These are phyloP conservation scores for Botrytis fragariae DNA, from an alignment of 2,329 filamentous ascomycete genomes.

Conservation along the genomic window DNA sequence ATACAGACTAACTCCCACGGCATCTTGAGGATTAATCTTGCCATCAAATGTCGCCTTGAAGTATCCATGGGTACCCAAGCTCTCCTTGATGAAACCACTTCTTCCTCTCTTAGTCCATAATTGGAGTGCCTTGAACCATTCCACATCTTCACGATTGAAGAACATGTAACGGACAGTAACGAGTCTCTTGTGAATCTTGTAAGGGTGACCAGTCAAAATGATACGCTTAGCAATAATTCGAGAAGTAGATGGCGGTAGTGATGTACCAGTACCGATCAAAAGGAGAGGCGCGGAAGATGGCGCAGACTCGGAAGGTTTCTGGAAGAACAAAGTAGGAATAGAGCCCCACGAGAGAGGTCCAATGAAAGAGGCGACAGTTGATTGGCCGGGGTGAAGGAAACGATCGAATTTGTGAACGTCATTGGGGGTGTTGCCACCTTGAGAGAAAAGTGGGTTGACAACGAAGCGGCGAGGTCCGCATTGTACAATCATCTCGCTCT, in stretches of 20 bases:
- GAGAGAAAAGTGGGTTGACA: slow-evolving; percentile 87
- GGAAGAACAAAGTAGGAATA: slow-evolving; percentile 87
- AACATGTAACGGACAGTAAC: slow-evolving; percentile 99
- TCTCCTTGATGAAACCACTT: slow-evolving; percentile 90
- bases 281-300: slow-evolving; percentile 54
- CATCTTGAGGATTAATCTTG: slow-evolving; percentile 92
- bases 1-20: slow-evolving; percentile 85
- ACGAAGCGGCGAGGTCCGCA: slow-evolving; percentile 84
- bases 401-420: slow-evolving; percentile 97
- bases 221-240: slow-evolving; percentile 92
- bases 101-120: slow-evolving; percentile 90
- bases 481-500: slow-evolving; percentile 88
- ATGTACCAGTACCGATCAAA: slow-evolving; percentile 83
- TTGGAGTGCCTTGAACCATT: slow-evolving; percentile 96
- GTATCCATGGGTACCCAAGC: slow-evolving; percentile 95
- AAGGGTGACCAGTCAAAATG: slow-evolving; percentile 91
- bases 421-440: slow-evolving; percentile 86
- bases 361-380: slow-evolving; percentile 84
- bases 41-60: slow-evolving; percentile 99
- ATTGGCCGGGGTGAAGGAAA: slow-evolving; percentile 86
- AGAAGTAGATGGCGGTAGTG: slow-evolving; percentile 69
- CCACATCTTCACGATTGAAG: slow-evolving; percentile 92
- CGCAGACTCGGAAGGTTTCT: slow-evolving; percentile 49
- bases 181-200: slow-evolving; percentile 97
- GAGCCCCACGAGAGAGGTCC: slow-evolving; percentile 91